Base-by-base conservation (phyloP, 164 flowering plant genomes). In the Warburgia ugandensis region DNA sequence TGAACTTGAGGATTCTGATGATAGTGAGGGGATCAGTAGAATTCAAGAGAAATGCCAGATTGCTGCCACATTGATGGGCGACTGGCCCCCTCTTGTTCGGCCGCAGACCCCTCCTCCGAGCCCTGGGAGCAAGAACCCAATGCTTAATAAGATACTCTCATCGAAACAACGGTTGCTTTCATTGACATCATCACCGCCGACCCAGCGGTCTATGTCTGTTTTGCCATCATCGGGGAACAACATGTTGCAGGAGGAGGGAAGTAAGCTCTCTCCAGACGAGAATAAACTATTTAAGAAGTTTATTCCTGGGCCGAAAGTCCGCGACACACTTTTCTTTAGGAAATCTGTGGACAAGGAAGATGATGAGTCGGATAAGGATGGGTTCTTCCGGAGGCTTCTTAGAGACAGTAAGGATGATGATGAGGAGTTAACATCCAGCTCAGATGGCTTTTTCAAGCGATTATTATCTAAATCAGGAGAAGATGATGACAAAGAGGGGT, bases 41-140 rank as follows among this genome's bases (percentile, higher is more conserved):
- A 81, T 94, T 60, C 97, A 94, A 58, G 99, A 94, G 74, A 89
- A 84, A 66, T 94, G 99, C 64, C 99, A 88, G 72, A 79, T 80
- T 50, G 89, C 99, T 1, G 89, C 97, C 2, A 94, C 97, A 29
- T 63, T 94, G 65, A 81, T 75, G 83, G 99, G 99, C 27, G 97
- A 94, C 51, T 94, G 99, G 99, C 83, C 86, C 0, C 82, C 84
- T 21, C 65, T 94, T 49, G 60, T 84, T 20, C 77, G 74, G 42
- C 83, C 81, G 0, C 86, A 48, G 19, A 61, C 56, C 67, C 71
- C 70, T 8, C 28, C 63, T 2, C n/a, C 68, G 2, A 77, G 78
- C 44, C 79, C 85, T 1, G 75, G 82, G 48, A 73, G 83, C 45
- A 94, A 89, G 71, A 90, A 77, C 54, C 90, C 72, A 48, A 79